Percentiles rank a stretch among this genome's conserved stretches.
phyloP scores from a whole-genome alignment of 768 basidiomycete genomes.

The Suillus sp. region DNA sequence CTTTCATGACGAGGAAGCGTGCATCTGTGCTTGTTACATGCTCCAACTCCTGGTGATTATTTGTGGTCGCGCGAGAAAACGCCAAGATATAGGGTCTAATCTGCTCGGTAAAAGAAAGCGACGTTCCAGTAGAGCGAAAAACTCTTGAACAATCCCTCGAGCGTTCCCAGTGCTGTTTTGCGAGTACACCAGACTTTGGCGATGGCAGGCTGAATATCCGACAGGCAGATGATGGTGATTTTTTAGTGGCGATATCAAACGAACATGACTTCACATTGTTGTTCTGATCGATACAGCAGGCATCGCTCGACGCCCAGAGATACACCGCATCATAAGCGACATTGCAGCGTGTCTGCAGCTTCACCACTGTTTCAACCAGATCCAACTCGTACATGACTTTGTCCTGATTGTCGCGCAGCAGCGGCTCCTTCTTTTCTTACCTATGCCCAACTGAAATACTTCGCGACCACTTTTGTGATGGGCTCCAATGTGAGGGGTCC shows the following conservation, averaged over 20 bases:
- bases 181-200: not conserved
- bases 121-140: not conserved
- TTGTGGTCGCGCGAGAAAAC: not conserved
- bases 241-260: not conserved
- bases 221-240: not conserved
- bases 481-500: rapidly evolving
- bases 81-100: not conserved
- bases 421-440: not conserved
- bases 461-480: not conserved
- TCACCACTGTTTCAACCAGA: no score
- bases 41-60: not conserved
- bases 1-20: not conserved
- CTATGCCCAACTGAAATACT: not conserved
- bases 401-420: not conserved
- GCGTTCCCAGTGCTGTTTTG: no score
- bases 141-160: not conserved
- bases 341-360: no score
- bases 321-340: no score
- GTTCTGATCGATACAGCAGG: no score
- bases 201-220: not conserved
- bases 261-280: no score
- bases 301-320: no score
- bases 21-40: not conserved
- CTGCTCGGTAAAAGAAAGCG: not conserved
- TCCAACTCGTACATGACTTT: no score